Evolutionary conservation across 371 early-diverging fungal species (phyloP).

Genomic region (Antonospora locustae): DNA sequence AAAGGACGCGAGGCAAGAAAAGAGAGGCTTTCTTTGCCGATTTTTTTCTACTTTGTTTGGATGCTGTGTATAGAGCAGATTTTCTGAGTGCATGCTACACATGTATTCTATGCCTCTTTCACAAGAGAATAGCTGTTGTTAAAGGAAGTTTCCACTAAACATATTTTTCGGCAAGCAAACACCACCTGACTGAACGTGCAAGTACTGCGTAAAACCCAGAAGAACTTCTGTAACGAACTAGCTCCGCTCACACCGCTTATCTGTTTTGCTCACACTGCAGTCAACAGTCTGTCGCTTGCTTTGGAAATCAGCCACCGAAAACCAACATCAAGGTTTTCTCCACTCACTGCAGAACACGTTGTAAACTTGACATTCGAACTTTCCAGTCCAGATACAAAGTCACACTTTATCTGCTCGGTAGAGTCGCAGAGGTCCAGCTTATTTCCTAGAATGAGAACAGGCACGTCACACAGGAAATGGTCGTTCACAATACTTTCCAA

Average conservation of each 20-base stretch:
- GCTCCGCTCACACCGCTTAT: slow-evolving; percentile 3
- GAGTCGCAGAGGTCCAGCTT: slow-evolving; percentile 30
- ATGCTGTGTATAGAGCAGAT: no score
- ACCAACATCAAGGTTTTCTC: slow-evolving; percentile 12
- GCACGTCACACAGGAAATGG: background rate
- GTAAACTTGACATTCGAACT: background rate
- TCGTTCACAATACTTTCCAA: background rate
- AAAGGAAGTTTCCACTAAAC: no score
- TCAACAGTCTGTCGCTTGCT: slow-evolving; percentile 4
- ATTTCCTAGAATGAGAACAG: slow-evolving; percentile 37
- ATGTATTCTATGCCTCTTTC: no score
- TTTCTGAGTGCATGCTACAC: no score
- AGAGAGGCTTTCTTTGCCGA: no score
- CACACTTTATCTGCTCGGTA: slow-evolving; percentile 1
- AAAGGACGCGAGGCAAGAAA: no score
- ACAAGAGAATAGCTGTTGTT: no score
- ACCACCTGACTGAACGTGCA: background rate
- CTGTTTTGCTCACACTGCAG: slow-evolving; percentile 16
- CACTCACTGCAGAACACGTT: background rate
- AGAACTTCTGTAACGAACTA: slow-evolving; percentile 14
- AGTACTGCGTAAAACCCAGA: background rate
- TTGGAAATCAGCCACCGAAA: slow-evolving; percentile 22
- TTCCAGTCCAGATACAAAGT: background rate
- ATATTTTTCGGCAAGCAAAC: background rate
- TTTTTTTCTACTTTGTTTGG: no score